phyloP scores from a whole-genome alignment of 1,284 basidiomycete genomes.

The Leccinum subfulvum region DNA sequence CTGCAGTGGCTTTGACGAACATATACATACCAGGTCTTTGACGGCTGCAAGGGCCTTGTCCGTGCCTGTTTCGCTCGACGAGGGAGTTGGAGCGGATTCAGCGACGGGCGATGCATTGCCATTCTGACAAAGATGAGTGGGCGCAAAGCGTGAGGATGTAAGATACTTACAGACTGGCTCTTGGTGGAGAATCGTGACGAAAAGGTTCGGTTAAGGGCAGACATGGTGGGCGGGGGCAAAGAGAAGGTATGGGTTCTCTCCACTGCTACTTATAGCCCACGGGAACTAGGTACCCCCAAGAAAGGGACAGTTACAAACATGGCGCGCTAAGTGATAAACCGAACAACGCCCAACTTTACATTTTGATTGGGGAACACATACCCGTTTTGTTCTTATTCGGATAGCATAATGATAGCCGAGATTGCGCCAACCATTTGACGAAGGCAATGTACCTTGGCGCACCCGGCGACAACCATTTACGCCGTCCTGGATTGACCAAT shows the following conservation, averaged over 20 bases:
- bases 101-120: conserved; percentile 17
- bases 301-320: conserved; percentile 16
- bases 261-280: conserved; percentile 28
- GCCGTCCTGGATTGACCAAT: background rate
- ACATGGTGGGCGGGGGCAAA: conserved; percentile 22
- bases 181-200: conserved; percentile 32
- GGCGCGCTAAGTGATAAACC: conserved; percentile 17
- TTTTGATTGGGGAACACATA: conserved; percentile 1
- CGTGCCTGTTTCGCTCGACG: conserved; percentile 19
- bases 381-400: background rate
- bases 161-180: conserved; percentile 25
- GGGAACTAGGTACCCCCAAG: conserved; percentile 15
- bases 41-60: conserved; percentile 30
- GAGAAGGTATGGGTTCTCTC: background rate
- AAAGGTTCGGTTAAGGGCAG: conserved; percentile 28
- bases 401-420: conserved; percentile 9
- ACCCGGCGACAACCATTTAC: background rate
- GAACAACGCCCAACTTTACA: conserved; percentile 20
- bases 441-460: background rate
- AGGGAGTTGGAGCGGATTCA: conserved; percentile 11
- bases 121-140: conserved; percentile 1
- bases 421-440: background rate
- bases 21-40: conserved; percentile 32
- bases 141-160: background rate
- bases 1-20: background rate